These are phyloP conservation scores for Lecanosticta acicola DNA, from an alignment of 2,329 filamentous ascomycete genomes.

Conservation along the genomic window DNA sequence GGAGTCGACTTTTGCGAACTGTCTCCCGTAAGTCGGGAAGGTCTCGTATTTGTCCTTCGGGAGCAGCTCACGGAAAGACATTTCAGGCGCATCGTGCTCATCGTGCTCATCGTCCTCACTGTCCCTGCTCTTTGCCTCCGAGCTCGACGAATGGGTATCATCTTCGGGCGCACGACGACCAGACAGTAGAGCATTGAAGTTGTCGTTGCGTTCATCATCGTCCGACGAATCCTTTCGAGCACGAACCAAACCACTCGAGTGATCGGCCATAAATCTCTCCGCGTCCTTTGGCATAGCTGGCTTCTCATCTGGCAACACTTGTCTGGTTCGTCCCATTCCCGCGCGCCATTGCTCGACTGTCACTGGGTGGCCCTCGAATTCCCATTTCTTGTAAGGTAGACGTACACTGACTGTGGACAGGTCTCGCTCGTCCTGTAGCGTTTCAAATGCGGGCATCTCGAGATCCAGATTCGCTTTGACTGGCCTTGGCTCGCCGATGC, in stretches of 20 bases:
- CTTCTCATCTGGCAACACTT: slow-evolving; percentile 11
- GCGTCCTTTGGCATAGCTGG: slow-evolving; percentile 22
- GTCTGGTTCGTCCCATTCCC: slow-evolving; percentile 21
- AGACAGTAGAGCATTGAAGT: neutral
- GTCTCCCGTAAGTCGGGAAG: slow-evolving; percentile 5
- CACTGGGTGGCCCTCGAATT: slow-evolving; percentile 10
- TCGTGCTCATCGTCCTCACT: neutral
- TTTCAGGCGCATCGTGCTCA: neutral
- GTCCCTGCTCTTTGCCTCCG: neutral
- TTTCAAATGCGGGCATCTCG: slow-evolving; percentile 8
- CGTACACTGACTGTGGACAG: neutral
- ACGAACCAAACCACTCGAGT: neutral
- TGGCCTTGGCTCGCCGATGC: neutral
- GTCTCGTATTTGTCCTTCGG: neutral
- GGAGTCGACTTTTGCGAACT: slow-evolving; percentile 11
- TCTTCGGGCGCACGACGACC: neutral
- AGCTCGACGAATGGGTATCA: neutral
- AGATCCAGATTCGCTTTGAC: slow-evolving; percentile 1
- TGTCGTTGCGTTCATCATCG: neutral
- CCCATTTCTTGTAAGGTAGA: slow-evolving; percentile 7
- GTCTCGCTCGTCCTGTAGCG: slow-evolving; percentile 7
- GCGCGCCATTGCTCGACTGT: slow-evolving; percentile 22
- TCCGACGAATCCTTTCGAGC: neutral
- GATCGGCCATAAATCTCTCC: neutral
- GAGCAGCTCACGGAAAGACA: neutral